Conservation (phyloP, 2,329 filamentous ascomycete genomes). For the Aspergillus tanneri region DNA sequence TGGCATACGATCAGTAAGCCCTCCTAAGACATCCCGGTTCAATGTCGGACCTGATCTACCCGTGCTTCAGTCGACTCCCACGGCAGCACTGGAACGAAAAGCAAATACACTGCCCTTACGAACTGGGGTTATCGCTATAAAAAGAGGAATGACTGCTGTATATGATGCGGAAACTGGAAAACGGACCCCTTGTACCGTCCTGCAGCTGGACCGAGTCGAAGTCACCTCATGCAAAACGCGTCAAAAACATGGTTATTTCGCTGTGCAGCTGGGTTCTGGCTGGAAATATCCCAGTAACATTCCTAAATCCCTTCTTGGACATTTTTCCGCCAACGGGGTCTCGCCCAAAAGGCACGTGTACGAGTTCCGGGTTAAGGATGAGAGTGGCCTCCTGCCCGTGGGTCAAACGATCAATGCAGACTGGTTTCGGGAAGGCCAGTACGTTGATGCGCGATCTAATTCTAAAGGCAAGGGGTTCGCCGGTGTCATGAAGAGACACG, state of each 20-base stretch:
- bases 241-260: slow-evolving; percentile 82
- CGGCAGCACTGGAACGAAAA: slow-evolving; percentile 61
- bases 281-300: slow-evolving; percentile 72
- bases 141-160: slow-evolving; percentile 94
- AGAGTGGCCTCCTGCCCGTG: slow-evolving; percentile 70
- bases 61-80: slow-evolving; percentile 55
- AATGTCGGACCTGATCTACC: slow-evolving; percentile 52
- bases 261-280: slow-evolving; percentile 83
- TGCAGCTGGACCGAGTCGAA: slow-evolving; percentile 90
- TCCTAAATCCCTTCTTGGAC: slow-evolving; percentile 78
- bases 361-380: slow-evolving; percentile 81
- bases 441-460: slow-evolving; percentile 77
- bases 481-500: slow-evolving; percentile 96
- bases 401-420: slow-evolving; percentile 76
- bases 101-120: slow-evolving; percentile 62
- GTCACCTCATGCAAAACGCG: slow-evolving; percentile 84
- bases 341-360: slow-evolving; percentile 78
- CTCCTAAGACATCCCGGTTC: slow-evolving; percentile 54
- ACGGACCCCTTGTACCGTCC: slow-evolving; percentile 82
- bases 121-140: slow-evolving; percentile 79
- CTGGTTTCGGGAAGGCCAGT: slow-evolving; percentile 90
- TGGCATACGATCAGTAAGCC: slow-evolving; percentile 59
- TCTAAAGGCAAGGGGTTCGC: slow-evolving; percentile 89
- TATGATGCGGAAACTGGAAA: slow-evolving; percentile 74
- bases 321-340: slow-evolving; percentile 79